These are phyloP conservation scores for Kingdonia uniflora DNA, from an alignment of 164 flowering plant genomes.

Conservation along the genomic window DNA sequence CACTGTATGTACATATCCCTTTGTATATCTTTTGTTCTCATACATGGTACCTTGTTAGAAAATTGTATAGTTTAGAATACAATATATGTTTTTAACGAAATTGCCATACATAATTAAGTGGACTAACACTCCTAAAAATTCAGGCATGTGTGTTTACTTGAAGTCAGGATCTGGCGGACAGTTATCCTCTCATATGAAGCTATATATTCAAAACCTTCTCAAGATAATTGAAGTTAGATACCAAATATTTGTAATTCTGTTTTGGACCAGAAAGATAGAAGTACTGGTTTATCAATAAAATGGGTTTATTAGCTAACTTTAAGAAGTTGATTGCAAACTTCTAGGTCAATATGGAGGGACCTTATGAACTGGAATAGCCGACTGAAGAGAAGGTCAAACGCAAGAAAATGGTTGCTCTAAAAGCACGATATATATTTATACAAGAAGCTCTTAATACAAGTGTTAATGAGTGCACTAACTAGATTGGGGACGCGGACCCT, in stretches of 20 bases:
- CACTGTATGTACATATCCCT: no score
- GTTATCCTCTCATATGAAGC: conserved; percentile 48
- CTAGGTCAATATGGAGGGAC: conserved; percentile 75
- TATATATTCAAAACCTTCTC: conserved; percentile 57
- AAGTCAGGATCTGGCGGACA: conserved; percentile 62
- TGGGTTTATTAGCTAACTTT: no score
- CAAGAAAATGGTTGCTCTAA: conserved; percentile 74
- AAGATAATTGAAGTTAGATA: conserved; percentile 35
- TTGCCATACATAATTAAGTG: no score
- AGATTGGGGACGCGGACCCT: conserved; percentile 18
- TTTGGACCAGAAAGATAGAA: no score
- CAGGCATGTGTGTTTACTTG: conserved; percentile 55
- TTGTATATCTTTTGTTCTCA: no score
- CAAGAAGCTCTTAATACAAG: conserved; percentile 24
- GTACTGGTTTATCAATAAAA: no score
- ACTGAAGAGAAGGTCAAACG: conserved; percentile 75
- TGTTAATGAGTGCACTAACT: conserved; percentile 6
- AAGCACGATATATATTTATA: conserved; percentile 78
- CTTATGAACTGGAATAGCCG: conserved; percentile 72
- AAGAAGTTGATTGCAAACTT: not conserved
- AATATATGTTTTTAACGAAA: no score
- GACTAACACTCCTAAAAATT: no score
- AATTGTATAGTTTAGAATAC: no score
- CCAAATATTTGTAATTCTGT: no score
- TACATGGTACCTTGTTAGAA: no score